These are phyloP conservation scores for Macrolepiota albuminosa DNA, from an alignment of 768 basidiomycete genomes.

Conservation along the genomic window DNA sequence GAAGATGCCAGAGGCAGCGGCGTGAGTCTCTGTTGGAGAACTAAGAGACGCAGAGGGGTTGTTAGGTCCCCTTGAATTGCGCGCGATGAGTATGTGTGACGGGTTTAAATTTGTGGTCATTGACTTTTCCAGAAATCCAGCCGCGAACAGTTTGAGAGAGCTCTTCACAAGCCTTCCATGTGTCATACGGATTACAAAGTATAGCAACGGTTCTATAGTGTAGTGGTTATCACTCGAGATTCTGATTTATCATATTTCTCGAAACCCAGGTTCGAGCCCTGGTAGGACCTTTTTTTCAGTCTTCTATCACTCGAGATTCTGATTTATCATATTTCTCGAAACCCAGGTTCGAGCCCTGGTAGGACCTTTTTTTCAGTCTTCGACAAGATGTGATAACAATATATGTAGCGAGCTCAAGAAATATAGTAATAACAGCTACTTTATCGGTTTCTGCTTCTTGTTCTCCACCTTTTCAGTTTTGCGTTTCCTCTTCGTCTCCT, in stretches of 20 bases:
- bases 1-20: conserved; percentile 81
- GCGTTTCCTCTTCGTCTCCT: conserved; percentile 19
- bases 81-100: conserved; percentile 84
- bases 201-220: conserved; percentile 30
- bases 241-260: conserved; percentile 28
- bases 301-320: conserved; percentile 26
- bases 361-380: conserved; percentile 23
- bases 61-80: conserved; percentile 72
- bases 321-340: conserved; percentile 27
- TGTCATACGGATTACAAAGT: no score
- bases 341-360: conserved; percentile 46
- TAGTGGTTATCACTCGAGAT: conserved; percentile 23
- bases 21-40: conserved; percentile 84
- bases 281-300: conserved; percentile 29
- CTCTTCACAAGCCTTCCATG: no score
- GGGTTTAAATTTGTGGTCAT: conserved; percentile 63
- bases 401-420: not conserved
- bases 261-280: conserved; percentile 45
- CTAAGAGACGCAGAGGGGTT: conserved; percentile 78
- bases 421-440: conserved; percentile 1
- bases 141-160: no score
- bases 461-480: conserved; percentile 9
- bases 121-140: not conserved
- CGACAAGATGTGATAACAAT: no score
- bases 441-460: conserved; percentile 13